Percentiles rank a stretch among this genome's conserved stretches.
phyloP scores from a whole-genome alignment of 306 rosid species.

The Citrullus mucosospermus region DNA sequence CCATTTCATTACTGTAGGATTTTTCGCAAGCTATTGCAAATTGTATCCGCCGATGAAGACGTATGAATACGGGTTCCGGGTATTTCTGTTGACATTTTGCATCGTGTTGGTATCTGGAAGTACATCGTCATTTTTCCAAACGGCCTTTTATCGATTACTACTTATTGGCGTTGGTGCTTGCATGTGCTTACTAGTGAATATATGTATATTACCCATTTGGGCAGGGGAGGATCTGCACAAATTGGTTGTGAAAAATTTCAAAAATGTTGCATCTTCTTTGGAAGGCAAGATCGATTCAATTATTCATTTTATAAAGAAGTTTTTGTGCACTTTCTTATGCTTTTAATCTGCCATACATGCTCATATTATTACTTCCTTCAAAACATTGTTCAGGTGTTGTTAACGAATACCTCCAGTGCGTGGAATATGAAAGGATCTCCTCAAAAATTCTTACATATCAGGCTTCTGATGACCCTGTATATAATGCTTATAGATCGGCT shows the following conservation, averaged over 20 bases:
- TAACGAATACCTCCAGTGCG: conserved; percentile 50
- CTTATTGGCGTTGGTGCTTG: conserved; percentile 80
- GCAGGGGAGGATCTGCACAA: conserved; percentile 96
- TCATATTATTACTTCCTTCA: conserved; percentile 2
- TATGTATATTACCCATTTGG: conserved; percentile 82
- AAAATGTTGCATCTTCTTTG: conserved; percentile 69
- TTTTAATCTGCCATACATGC: neutral
- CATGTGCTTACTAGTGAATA: conserved; percentile 64
- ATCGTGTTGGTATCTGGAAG: conserved; percentile 74
- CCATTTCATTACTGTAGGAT: conserved; percentile 36
- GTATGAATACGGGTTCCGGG: conserved; percentile 92
- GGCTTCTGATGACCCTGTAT: conserved; percentile 77
- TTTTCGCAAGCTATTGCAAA: conserved; percentile 68
- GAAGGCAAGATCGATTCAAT: conserved; percentile 40
- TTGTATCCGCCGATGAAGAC: conserved; percentile 72
- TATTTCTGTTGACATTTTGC: conserved; percentile 71
- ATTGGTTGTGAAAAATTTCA: conserved; percentile 76
- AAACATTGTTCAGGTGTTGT: conserved; percentile 48
- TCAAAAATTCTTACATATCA: conserved; percentile 87
- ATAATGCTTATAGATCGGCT: conserved; percentile 80
- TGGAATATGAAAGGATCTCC: conserved; percentile 77
- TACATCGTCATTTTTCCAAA: conserved; percentile 49
- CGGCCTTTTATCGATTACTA: conserved; percentile 29
- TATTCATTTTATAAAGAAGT: neutral
- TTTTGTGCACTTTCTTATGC: neutral